Evolutionary conservation across 179 eudicot genomes (phyloP), one percentile per base, ranked within the genome.

Genomic region (Spinacia oleracea): DNA sequence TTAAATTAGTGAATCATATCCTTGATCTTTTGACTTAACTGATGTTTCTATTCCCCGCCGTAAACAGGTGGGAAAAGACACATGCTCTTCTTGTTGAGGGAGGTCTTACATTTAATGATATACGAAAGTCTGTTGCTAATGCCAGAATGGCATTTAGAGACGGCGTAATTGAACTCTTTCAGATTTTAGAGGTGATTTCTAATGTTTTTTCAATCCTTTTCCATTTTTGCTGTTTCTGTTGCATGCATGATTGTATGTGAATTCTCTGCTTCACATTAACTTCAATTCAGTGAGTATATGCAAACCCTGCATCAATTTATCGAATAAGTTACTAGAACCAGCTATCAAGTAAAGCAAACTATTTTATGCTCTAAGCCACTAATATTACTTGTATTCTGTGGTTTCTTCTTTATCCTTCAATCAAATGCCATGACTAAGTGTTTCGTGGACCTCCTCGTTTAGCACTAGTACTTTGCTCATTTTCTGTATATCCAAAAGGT

Each of bases 51-150:
- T 72, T 63, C 65, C 15, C 70, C 77, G 16, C 70, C 77, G 16
- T 55, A 70, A 71, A 79, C 84, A 93, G 98, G 98, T 92, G 98
- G 98, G 98, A 77, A 72, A 92, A 93, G 83, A 92, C 93, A 16
- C 98, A 93, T 82, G 90, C 74, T 80, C 93, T 93, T 86, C 93
- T 93, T 77, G 83, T 93, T 82, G 98, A 92, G 84, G 98, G 98
- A 77, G 98, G 98, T 68, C 95, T 93, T 67, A 89, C 91, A 27
- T 90, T 81, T 81, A 89, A 83, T 82, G 97, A 90, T 63, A 90
- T 93, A 75, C 86, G 80, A 83, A 86, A 78, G 50, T 93, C 97
- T 35, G 98, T 93, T 81, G 88, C 89, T 70, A 84, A 85, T 77
- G 81, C 97, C 67, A 83, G 85, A 68, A 92, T 93, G 77, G 89